phyloP scores from a whole-genome alignment of 768 basidiomycete genomes.

The Neoboletus magnificus region DNA sequence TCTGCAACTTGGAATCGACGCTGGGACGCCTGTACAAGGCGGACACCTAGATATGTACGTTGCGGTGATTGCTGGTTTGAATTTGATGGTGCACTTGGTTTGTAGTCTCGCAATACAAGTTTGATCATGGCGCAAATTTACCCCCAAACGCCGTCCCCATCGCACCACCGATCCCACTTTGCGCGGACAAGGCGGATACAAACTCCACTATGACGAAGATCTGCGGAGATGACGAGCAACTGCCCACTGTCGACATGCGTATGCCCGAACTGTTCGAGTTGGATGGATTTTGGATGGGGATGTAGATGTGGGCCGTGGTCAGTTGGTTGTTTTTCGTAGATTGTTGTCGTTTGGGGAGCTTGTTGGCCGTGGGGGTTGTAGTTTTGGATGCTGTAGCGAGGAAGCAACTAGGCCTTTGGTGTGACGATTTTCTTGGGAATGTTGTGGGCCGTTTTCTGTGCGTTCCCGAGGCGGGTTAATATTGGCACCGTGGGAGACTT shows the following conservation, averaged over 20 bases:
- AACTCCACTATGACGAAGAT: too few species aligned
- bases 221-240: background rate
- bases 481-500: too few species aligned
- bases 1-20: background rate
- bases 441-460: too few species aligned
- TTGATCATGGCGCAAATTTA: too few species aligned
- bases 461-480: too few species aligned
- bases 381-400: background rate
- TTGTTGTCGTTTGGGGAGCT: background rate
- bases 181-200: too few species aligned
- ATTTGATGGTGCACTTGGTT: too few species aligned
- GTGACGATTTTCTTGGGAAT: too few species aligned
- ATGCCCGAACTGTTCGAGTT: background rate
- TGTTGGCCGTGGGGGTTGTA: background rate
- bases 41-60: background rate
- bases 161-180: too few species aligned
- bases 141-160: too few species aligned
- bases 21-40: background rate
- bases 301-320: slow-evolving; percentile 1
- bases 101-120: too few species aligned
- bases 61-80: too few species aligned
- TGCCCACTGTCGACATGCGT: slow-evolving; percentile 1
- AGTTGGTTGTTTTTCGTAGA: background rate
- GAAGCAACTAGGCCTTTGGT: background rate
- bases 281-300: background rate